Base-by-base conservation (phyloP, 306 rosid genomes). In the Alnus rubra region DNA sequence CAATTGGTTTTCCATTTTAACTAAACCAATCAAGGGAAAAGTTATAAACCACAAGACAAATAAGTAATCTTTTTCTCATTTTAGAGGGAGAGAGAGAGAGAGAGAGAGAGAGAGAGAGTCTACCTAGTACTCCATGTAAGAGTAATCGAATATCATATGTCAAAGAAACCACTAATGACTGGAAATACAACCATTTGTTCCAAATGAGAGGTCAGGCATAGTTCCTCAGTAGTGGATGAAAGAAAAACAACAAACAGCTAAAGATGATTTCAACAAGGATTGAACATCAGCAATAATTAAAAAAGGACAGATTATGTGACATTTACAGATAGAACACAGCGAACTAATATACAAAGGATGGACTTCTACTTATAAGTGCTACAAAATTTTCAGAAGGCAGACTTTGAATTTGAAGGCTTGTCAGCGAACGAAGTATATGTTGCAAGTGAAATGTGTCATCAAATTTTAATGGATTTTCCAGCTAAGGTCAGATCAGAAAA, bases 401-500 rank as follows among this genome's bases (percentile, higher is more conserved):
- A 65, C 49, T 65, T 16, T 14, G 10, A 58, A 31, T 67, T 7
- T 31, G 39, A 39, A 65, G 47, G n/a, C 12, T 10, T 5, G 42
- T 31, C 6, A 5, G 69, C 2, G 16, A 60, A 4, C 2, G 42
- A 30, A 30, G 42, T 30, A 31, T 14, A 62, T 4, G 12, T 5
- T 16, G 18, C 2, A 67, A 67, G 50, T 18, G 31, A 64, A 28
- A 14, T 64, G 18, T 14, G 49, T 9, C 42, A 1, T 68, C 72
- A 42, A 68, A 68, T 39, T 39, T 3, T 16, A 3, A 39, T 13
- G 50, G 15, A 42, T 39, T 16, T 64, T 63, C 42, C 12, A 68
- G 72, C 50, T 42, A 68, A 68, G 42, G 23, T 68, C 50, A 18
- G 8, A 68, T 68, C 9, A 35, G 70, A 64, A 64, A 64, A 33